These are phyloP conservation scores for Cercospora janseana DNA, from an alignment of 2,329 filamentous ascomycete genomes.

Conservation along the genomic window DNA sequence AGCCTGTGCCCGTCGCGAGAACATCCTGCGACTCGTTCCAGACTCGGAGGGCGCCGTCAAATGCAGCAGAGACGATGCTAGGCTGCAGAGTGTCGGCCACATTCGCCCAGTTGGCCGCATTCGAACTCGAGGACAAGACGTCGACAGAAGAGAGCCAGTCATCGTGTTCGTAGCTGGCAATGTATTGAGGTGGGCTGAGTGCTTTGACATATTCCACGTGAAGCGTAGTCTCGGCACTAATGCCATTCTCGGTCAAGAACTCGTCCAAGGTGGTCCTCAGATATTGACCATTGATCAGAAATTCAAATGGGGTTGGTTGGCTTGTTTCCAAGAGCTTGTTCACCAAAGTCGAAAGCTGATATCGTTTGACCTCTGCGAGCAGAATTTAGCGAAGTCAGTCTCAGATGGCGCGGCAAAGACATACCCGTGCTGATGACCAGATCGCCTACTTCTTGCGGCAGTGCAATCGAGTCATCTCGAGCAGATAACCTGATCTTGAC, in stretches of 20 bases:
- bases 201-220: slow-evolving; percentile 92
- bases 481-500: slow-evolving; percentile 56
- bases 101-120: slow-evolving; percentile 48
- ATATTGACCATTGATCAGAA: slow-evolving; percentile 91
- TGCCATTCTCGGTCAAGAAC: slow-evolving; percentile 79
- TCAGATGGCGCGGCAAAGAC: neutral
- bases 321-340: slow-evolving; percentile 59
- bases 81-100: slow-evolving; percentile 55
- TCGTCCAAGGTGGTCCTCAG: slow-evolving; percentile 86
- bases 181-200: slow-evolving; percentile 81
- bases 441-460: slow-evolving; percentile 55
- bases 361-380: slow-evolving; percentile 53
- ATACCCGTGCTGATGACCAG: slow-evolving; percentile 58
- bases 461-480: slow-evolving; percentile 52
- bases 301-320: slow-evolving; percentile 79
- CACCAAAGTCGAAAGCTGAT: slow-evolving; percentile 61
- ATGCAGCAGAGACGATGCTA: slow-evolving; percentile 84
- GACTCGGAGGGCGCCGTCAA: slow-evolving; percentile 82
- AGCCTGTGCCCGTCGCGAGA: slow-evolving; percentile 68
- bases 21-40: slow-evolving; percentile 88
- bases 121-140: slow-evolving; percentile 66
- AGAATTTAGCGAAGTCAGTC: neutral
- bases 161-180: slow-evolving; percentile 92
- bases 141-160: slow-evolving; percentile 94
- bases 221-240: slow-evolving; percentile 83